phyloP scores from a whole-genome alignment of 805 yeast genomes.

The Kluyveromyces lactis region DNA sequence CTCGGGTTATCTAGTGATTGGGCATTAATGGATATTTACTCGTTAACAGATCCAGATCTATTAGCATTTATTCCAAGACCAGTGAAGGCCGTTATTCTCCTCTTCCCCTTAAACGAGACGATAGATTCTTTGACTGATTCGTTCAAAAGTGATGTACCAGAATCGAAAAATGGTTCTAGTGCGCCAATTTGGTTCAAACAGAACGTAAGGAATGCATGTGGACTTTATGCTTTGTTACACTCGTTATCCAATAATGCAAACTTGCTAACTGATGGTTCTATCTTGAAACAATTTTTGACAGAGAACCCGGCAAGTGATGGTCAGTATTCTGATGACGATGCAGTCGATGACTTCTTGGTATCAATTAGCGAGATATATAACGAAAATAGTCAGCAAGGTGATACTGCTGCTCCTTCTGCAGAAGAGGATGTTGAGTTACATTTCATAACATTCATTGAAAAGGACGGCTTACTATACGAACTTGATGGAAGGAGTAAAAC shows the following conservation, averaged over 20 bases:
- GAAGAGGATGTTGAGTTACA: constrained; percentile 54
- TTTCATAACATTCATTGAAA: constrained; percentile 64
- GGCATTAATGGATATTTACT: constrained; percentile 72
- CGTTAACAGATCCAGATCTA: constrained; percentile 77
- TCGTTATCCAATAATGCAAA: constrained; percentile 34
- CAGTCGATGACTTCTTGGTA: constrained; percentile 27
- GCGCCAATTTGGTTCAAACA: constrained; percentile 70
- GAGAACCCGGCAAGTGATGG: constrained; percentile 27
- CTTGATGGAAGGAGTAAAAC: constrained; percentile 73
- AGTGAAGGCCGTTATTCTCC: constrained; percentile 58
- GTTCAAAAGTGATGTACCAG: constrained; percentile 3
- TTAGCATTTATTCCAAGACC: constrained; percentile 79
- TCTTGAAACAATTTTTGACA: constrained; percentile 13
- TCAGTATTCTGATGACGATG: constrained; percentile 35
- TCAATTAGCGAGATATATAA: constrained; percentile 15
- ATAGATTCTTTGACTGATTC: constrained; percentile 46
- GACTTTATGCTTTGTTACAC: constrained; percentile 81
- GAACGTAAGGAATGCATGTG: constrained; percentile 83
- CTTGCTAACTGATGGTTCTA: constrained; percentile 17
- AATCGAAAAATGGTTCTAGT: constrained; percentile 9
- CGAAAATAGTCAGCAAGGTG: constrained; percentile 37
- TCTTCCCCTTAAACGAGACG: constrained; percentile 67
- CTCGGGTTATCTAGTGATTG: constrained; percentile 58
- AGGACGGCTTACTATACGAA: constrained; percentile 59
- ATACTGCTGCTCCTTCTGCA: constrained; percentile 59